A percentile compares a stretch with the other conserved stretches of the same genome.
phyloP scores from a whole-genome alignment of 2,329 filamentous ascomycete species.

The Talaromyces funiculosus region DNA sequence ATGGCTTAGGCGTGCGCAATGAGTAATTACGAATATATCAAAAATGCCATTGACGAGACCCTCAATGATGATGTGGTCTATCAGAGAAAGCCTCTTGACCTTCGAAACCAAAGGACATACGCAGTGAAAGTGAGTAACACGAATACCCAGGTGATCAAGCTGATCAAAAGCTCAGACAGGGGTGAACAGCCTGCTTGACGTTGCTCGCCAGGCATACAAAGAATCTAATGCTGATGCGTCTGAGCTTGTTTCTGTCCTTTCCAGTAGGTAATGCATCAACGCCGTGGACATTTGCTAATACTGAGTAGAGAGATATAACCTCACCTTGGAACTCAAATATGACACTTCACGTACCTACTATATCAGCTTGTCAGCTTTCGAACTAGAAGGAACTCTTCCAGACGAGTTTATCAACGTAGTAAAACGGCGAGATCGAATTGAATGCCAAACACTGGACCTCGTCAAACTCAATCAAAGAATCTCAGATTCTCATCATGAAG shows the following conservation, averaged over 20 bases:
- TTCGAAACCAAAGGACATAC: slow-evolving; percentile 85
- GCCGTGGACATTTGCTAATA: slow-evolving; percentile 17
- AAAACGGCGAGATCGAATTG: slow-evolving; percentile 66
- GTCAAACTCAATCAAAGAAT: slow-evolving; percentile 76
- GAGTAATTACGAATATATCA: slow-evolving; percentile 55
- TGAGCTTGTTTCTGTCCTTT: slow-evolving; percentile 62
- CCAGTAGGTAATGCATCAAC: slow-evolving; percentile 43
- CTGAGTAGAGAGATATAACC: slow-evolving; percentile 49
- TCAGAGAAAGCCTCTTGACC: slow-evolving; percentile 71
- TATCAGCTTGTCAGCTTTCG: slow-evolving; percentile 58
- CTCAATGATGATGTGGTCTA: slow-evolving; percentile 80
- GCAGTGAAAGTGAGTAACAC: slow-evolving; percentile 57
- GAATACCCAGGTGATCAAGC: too few species aligned
- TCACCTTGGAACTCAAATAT: slow-evolving; percentile 65
- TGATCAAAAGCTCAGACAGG: slow-evolving; percentile 53
- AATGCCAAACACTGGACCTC: slow-evolving; percentile 81
- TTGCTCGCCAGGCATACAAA: slow-evolving; percentile 82
- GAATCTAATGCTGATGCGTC: slow-evolving; percentile 76
- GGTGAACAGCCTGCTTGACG: slow-evolving; percentile 78
- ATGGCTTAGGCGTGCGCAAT: slow-evolving; percentile 57
- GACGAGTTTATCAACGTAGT: slow-evolving; percentile 71
- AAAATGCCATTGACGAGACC: slow-evolving; percentile 59
- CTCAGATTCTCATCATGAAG: slow-evolving; percentile 74
- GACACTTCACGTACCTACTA: slow-evolving; percentile 76
- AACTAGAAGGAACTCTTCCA: slow-evolving; percentile 58